Percentiles rank a stretch among this genome's conserved stretches.
phyloP scores from a whole-genome alignment of 768 basidiomycete genomes.

The Melanogaster broomeanus region DNA sequence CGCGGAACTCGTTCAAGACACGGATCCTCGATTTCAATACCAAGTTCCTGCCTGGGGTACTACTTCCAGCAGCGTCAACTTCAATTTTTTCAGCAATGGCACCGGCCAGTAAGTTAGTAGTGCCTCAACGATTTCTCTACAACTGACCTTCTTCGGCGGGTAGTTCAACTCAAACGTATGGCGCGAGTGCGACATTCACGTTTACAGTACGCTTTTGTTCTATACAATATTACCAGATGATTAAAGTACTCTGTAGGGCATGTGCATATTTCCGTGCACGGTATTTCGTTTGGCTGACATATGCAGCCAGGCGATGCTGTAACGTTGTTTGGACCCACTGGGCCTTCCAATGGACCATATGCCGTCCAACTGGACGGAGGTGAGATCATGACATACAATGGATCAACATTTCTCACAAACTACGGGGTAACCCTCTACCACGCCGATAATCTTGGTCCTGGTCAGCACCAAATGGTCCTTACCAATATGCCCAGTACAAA shows the following conservation, averaged over 20 bases:
- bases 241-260: constrained; percentile 20
- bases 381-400: constrained; percentile 16
- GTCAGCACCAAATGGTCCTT: constrained; percentile 37
- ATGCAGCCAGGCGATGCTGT: constrained; percentile 41
- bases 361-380: constrained; percentile 37
- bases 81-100: constrained; percentile 42
- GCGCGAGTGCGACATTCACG: constrained; percentile 36
- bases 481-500: constrained; percentile 28
- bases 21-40: constrained; percentile 41
- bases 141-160: constrained; percentile 2
- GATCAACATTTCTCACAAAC: constrained; percentile 16
- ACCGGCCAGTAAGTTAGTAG: constrained; percentile 40
- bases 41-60: constrained; percentile 36
- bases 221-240: constrained; percentile 4
- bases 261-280: constrained; percentile 1
- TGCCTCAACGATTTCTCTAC: not conserved
- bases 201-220: constrained; percentile 37
- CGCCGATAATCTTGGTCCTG: constrained; percentile 40
- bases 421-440: constrained; percentile 36
- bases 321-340: constrained; percentile 45
- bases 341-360: constrained; percentile 37
- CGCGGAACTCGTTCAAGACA: constrained; percentile 31
- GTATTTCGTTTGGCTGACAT: not conserved
- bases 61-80: constrained; percentile 31
- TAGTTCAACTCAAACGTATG: constrained; percentile 35